Evolutionary conservation across 805 yeast species (phyloP).

Genomic region (Zygosaccharomyces kombuchaensis): DNA sequence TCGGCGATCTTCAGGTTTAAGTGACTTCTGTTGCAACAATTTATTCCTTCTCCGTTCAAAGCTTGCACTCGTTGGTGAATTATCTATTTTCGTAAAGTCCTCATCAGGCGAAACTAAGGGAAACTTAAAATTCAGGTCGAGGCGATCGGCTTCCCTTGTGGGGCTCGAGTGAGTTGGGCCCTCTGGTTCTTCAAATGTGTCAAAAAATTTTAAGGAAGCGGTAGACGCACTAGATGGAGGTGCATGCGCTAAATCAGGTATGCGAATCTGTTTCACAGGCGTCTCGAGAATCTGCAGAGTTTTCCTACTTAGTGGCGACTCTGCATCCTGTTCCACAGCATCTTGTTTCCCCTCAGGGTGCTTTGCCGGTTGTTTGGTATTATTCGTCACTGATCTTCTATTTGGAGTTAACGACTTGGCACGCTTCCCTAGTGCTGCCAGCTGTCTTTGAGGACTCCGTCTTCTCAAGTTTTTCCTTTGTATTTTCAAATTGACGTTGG

Average conservation of each 20-base stretch:
- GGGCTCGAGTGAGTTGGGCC: slow-evolving; percentile 1
- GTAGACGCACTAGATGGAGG: slow-evolving; percentile 15
- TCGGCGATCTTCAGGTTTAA: slow-evolving; percentile 10
- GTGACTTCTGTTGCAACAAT: slow-evolving; percentile 12
- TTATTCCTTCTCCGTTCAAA: slow-evolving; percentile 24
- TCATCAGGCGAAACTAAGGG: slow-evolving; percentile 15
- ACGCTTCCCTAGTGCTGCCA: background rate
- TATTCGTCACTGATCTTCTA: background rate
- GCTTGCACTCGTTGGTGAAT: slow-evolving; percentile 8
- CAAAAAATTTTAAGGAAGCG: slow-evolving; percentile 26
- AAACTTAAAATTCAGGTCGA: slow-evolving; percentile 25
- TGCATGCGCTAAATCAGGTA: slow-evolving; percentile 25
- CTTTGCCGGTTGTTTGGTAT: background rate
- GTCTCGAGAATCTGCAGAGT: slow-evolving; percentile 26
- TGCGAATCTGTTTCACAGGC: slow-evolving; percentile 27
- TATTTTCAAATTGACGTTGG: slow-evolving; percentile 31
- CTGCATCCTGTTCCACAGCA: background rate
- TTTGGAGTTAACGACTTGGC: background rate
- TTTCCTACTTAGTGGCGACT: background rate
- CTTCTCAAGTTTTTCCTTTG: slow-evolving; percentile 27
- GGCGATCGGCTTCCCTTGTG: slow-evolving; percentile 10
- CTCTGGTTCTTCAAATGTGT: slow-evolving; percentile 18
- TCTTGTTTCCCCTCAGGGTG: background rate
- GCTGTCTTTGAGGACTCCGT: slow-evolving; percentile 1
- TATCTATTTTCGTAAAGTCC: slow-evolving; percentile 21